Percentiles rank a stretch among this genome's conserved stretches.
phyloP scores from a whole-genome alignment of 75 land plant species.

The Isoetes taiwanensis region DNA sequence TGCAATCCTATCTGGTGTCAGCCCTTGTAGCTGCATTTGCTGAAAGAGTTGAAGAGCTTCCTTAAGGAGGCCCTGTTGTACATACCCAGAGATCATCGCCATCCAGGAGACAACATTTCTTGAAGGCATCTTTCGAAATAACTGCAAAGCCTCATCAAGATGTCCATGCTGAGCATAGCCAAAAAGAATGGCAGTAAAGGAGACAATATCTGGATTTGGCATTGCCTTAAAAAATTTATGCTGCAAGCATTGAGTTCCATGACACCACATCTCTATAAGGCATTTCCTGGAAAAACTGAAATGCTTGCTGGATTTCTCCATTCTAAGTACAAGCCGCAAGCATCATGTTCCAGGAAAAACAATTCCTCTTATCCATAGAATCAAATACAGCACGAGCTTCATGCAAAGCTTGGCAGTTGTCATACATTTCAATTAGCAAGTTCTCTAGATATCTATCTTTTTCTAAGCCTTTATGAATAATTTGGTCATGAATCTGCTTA shows the following conservation, averaged over 20 bases:
- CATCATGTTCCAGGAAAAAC: neutral
- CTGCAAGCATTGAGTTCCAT: slow-evolving; percentile 3
- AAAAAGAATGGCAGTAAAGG: neutral
- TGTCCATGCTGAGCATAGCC: neutral
- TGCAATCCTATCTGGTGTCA: neutral
- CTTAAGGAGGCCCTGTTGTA: neutral
- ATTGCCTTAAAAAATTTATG: slow-evolving; percentile 3
- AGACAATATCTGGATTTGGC: neutral
- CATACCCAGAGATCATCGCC: neutral
- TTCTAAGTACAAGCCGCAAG: neutral
- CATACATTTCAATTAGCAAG: neutral
- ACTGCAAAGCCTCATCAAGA: neutral
- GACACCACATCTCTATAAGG: neutral
- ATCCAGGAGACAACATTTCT: neutral
- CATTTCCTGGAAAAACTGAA: neutral
- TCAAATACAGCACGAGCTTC: neutral
- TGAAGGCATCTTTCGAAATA: neutral
- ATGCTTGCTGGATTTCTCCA: neutral
- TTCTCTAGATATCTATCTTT: neutral
- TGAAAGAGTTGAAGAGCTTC: neutral
- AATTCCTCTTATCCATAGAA: neutral
- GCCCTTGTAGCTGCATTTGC: slow-evolving; percentile 1
- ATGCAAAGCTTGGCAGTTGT: neutral
- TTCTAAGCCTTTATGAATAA: too few relatives aligned
- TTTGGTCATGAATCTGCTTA: too few relatives aligned